Percentiles rank a stretch among this genome's conserved stretches.
phyloP scores from a whole-genome alignment of 495 filamentous ascomycete genomes.

The Neurospora sp. region DNA sequence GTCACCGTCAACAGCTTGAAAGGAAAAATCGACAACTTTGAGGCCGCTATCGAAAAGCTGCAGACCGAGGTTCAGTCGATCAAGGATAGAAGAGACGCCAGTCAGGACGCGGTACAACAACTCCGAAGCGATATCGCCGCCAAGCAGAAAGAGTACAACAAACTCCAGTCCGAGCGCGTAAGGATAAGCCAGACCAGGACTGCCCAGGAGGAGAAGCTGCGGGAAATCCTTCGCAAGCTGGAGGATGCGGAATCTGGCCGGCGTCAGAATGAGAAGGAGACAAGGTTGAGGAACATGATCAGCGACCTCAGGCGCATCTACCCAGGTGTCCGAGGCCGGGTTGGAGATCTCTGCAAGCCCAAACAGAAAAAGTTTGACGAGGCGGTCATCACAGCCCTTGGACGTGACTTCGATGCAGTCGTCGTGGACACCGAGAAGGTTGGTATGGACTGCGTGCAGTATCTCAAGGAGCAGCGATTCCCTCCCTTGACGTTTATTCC shows the following conservation, averaged over 20 bases:
- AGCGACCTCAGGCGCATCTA: slow-evolving; percentile 82
- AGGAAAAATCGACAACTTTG: slow-evolving; percentile 68
- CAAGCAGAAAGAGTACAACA: slow-evolving; percentile 87
- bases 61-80: slow-evolving; percentile 62
- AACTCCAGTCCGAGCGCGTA: slow-evolving; percentile 73
- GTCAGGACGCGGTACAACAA: slow-evolving; percentile 51
- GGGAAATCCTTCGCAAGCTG: slow-evolving; percentile 67
- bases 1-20: slow-evolving; percentile 78
- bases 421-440: slow-evolving; percentile 96
- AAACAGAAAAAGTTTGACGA: slow-evolving; percentile 94
- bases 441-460: slow-evolving; percentile 87
- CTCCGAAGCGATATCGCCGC: slow-evolving; percentile 66
- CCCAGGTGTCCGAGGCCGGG: slow-evolving; percentile 79
- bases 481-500: slow-evolving; percentile 88
- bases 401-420: slow-evolving; percentile 85
- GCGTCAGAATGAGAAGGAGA: slow-evolving; percentile 74
- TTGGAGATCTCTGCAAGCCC: slow-evolving; percentile 87
- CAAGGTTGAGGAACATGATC: slow-evolving; percentile 65
- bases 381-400: slow-evolving; percentile 84
- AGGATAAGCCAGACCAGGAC: slow-evolving; percentile 68
- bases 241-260: slow-evolving; percentile 72
- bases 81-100: slow-evolving; percentile 51
- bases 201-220: slow-evolving; percentile 84
- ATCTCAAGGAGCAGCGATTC: slow-evolving; percentile 78
- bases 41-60: slow-evolving; percentile 63